A percentile compares a stretch with the other conserved stretches of the same genome.
Conservation (phyloP, 2,329 filamentous ascomycete genomes). For the Alternaria burnsii region DNA sequence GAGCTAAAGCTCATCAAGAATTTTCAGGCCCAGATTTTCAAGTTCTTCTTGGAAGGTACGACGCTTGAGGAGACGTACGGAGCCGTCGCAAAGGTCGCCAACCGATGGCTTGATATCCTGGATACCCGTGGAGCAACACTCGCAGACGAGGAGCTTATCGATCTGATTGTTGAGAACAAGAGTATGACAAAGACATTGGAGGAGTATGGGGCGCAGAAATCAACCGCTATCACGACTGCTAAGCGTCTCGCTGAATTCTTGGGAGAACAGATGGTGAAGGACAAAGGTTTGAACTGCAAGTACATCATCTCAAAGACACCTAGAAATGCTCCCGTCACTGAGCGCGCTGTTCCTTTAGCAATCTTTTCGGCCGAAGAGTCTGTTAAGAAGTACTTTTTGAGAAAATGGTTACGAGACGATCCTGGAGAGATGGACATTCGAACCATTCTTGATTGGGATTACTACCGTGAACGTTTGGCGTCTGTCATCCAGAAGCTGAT, state of each 20-base stretch:
- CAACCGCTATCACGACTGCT: constrained; percentile 98
- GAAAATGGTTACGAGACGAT: constrained; percentile 96
- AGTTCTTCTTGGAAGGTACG: constrained; percentile 93
- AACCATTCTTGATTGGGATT: constrained; percentile 92
- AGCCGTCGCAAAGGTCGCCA: constrained; percentile 92
- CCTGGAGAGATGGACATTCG: constrained; percentile 90
- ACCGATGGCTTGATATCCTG: constrained; percentile 95
- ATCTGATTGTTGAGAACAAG: constrained; percentile 99
- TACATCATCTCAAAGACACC: constrained; percentile 95
- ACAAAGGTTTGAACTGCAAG: constrained; percentile 99
- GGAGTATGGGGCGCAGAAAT: constrained; percentile 95
- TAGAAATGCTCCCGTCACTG: constrained; percentile 89
- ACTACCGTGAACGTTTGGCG: constrained; percentile 93
- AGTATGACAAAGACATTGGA: constrained; percentile 97
- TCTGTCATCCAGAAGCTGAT: constrained; percentile 99
- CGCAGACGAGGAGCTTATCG: constrained; percentile 95
- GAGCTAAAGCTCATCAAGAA: constrained; percentile 99
- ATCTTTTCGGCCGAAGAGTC: constrained; percentile 95
- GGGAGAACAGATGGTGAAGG: constrained; percentile 98
- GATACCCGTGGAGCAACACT: constrained; percentile 87
- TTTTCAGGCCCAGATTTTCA: constrained; percentile 99
- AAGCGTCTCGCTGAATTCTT: constrained; percentile 94
- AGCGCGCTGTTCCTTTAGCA: constrained; percentile 90
- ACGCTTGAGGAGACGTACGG: constrained; percentile 89
- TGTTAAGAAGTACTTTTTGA: constrained; percentile 86